These are phyloP conservation scores for Ulvella scutata DNA, from an alignment of 139 green algal genomes.

Conservation along the genomic window DNA sequence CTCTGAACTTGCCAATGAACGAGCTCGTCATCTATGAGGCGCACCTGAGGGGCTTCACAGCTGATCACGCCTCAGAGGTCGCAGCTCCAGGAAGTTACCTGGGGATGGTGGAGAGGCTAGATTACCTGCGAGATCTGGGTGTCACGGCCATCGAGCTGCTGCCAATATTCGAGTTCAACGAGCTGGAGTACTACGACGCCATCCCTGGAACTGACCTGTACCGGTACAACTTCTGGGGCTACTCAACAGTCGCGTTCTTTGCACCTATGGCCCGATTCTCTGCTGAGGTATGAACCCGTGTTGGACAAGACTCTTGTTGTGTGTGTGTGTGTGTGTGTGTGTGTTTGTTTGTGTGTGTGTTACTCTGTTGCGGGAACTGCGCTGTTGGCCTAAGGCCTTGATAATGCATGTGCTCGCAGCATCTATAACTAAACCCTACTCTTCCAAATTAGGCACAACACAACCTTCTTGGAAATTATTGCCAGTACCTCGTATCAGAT, in stretches of 20 bases:
- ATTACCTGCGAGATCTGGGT: conserved; percentile 81
- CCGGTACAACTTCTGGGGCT: conserved; percentile 95
- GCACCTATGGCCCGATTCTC: conserved; percentile 79
- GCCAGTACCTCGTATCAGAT: too few relatives aligned
- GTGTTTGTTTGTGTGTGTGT: too few relatives aligned
- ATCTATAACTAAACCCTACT: too few relatives aligned
- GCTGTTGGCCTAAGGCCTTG: too few relatives aligned
- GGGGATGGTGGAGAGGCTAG: conserved; percentile 70
- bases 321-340: too few relatives aligned
- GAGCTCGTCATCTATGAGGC: conserved; percentile 94
- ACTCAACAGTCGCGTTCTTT: conserved; percentile 92
- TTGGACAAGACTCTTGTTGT: not conserved
- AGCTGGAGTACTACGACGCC: conserved; percentile 87
- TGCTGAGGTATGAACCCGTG: not conserved
- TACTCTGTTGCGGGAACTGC: too few relatives aligned
- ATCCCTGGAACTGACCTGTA: conserved; percentile 32
- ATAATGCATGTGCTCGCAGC: too few relatives aligned
- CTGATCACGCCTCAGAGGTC: conserved; percentile 37
- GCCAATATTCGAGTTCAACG: conserved; percentile 90
- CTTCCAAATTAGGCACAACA: too few relatives aligned
- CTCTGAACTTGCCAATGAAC: conserved; percentile 61
- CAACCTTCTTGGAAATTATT: too few relatives aligned
- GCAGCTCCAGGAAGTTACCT: conserved; percentile 57
- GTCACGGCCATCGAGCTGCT: conserved; percentile 94
- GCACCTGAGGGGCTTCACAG: conserved; percentile 91